A percentile compares a stretch with the other conserved stretches of the same genome.
Conservation (phyloP, 2,329 filamentous ascomycete genomes). For the Neofusicoccum parvum region DNA sequence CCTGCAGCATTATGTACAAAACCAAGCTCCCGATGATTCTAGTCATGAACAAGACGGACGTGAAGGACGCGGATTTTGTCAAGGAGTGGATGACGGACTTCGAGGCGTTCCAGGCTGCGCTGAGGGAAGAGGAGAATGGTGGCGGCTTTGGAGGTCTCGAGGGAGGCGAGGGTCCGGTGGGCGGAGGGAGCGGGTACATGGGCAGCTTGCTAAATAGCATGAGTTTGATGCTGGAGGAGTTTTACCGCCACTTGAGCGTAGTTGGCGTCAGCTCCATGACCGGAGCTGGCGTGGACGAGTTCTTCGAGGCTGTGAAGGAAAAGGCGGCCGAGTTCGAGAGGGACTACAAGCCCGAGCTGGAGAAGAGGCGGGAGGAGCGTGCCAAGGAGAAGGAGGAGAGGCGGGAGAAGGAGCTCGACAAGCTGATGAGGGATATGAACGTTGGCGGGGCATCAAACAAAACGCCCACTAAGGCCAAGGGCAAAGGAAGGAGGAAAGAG, state of each 20-base stretch:
- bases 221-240: conserved; percentile 96
- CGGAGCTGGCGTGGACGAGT: conserved; percentile 87
- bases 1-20: conserved; percentile 92
- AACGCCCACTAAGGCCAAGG: conserved; percentile 29
- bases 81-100: conserved; percentile 99
- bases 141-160: conserved; percentile 76
- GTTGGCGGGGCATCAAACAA: conserved; percentile 45
- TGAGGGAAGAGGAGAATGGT: conserved; percentile 76
- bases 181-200: conserved; percentile 88
- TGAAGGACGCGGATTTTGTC: conserved; percentile 85
- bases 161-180: conserved; percentile 53
- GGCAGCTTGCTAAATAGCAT: conserved; percentile 93
- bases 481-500: conserved; percentile 40
- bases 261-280: conserved; percentile 94
- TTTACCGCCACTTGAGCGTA: conserved; percentile 90
- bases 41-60: conserved; percentile 99
- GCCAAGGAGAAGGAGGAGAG: conserved; percentile 72
- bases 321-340: conserved; percentile 86
- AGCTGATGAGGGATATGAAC: conserved; percentile 92
- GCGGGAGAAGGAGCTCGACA: conserved; percentile 80
- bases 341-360: conserved; percentile 91
- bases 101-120: conserved; percentile 86
- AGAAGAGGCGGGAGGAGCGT: conserved; percentile 73
- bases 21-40: conserved; percentile 70
- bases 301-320: conserved; percentile 84